phyloP scores from a whole-genome alignment of 768 basidiomycete species.

The Tubosaeta brunneosetosa region DNA sequence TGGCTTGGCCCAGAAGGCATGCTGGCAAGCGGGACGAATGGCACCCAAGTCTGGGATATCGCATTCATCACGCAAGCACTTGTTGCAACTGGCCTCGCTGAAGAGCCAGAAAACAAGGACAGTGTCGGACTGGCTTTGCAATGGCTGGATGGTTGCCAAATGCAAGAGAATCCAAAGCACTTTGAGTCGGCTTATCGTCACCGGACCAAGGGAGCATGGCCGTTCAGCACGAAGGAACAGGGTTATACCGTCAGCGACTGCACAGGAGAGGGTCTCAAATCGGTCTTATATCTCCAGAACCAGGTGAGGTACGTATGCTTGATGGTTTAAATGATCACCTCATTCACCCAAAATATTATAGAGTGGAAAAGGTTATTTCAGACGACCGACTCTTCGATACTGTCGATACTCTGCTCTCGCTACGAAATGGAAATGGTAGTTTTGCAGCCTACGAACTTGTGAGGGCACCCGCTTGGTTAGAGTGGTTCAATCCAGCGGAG shows the following conservation, averaged over 20 bases:
- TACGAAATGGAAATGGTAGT: slow-evolving; percentile 87
- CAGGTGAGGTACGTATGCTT: slow-evolving; percentile 58
- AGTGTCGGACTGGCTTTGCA: slow-evolving; percentile 57
- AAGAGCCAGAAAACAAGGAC: slow-evolving; percentile 63
- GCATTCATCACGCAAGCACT: slow-evolving; percentile 91
- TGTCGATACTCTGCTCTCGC: slow-evolving; percentile 76
- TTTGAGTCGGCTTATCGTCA: slow-evolving; percentile 61
- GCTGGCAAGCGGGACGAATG: slow-evolving; percentile 95
- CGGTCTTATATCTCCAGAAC: slow-evolving; percentile 83
- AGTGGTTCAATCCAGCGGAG: slow-evolving; percentile 89
- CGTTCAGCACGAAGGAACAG: slow-evolving; percentile 89
- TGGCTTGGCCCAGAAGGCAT: slow-evolving; percentile 89
- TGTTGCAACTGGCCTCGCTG: slow-evolving; percentile 80
- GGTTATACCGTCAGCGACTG: slow-evolving; percentile 95
- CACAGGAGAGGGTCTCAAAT: slow-evolving; percentile 90
- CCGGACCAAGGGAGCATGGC: slow-evolving; percentile 66
- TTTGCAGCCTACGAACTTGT: slow-evolving; percentile 93
- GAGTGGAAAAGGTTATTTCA: slow-evolving; percentile 72
- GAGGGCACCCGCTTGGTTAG: slow-evolving; percentile 74
- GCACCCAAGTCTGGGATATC: slow-evolving; percentile 92
- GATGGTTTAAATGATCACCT: not conserved
- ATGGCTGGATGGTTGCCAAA: slow-evolving; percentile 75
- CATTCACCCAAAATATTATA: slow-evolving; percentile 25
- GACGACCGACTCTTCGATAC: slow-evolving; percentile 77
- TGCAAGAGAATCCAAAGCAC: slow-evolving; percentile 64